phyloP scores from a whole-genome alignment of 83 land plant genomes.

The Picea abies region DNA sequence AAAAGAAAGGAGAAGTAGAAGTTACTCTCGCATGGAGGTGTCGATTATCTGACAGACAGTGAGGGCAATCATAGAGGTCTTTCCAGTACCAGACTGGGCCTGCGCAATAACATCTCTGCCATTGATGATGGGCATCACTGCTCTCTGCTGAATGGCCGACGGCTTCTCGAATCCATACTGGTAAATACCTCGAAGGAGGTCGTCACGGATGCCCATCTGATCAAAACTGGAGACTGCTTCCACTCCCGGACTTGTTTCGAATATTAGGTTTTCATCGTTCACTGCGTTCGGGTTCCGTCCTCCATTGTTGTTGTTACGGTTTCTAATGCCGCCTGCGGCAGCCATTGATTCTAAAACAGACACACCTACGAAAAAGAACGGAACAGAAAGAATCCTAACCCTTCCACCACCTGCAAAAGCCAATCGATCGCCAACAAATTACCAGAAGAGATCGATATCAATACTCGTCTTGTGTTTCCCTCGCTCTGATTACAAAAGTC shows the following conservation, averaged over 20 bases:
- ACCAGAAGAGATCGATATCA: too few relatives aligned
- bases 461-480: too few relatives aligned
- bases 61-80: constrained; percentile 96
- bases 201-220: constrained; percentile 86
- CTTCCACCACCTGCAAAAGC: too few relatives aligned
- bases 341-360: too few relatives aligned
- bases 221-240: constrained; percentile 82
- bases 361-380: too few relatives aligned
- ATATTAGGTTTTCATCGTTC: constrained; percentile 61
- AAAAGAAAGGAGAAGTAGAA: not conserved
- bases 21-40: constrained; percentile 75
- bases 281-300: constrained; percentile 17
- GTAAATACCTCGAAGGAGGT: constrained; percentile 85
- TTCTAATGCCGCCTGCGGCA: constrained; percentile 24
- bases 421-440: too few relatives aligned
- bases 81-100: constrained; percentile 96
- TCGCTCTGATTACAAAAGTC: too few relatives aligned
- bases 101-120: constrained; percentile 93
- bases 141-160: constrained; percentile 94
- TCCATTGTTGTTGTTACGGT: constrained; percentile 21
- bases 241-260: constrained; percentile 91
- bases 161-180: constrained; percentile 92
- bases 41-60: constrained; percentile 86
- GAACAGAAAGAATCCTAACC: too few relatives aligned
- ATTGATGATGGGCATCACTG: constrained; percentile 74